A percentile compares a stretch with the other conserved stretches of the same genome.
phyloP scores from a whole-genome alignment of 2,329 filamentous ascomycete genomes.

The Ascochyta pisi region DNA sequence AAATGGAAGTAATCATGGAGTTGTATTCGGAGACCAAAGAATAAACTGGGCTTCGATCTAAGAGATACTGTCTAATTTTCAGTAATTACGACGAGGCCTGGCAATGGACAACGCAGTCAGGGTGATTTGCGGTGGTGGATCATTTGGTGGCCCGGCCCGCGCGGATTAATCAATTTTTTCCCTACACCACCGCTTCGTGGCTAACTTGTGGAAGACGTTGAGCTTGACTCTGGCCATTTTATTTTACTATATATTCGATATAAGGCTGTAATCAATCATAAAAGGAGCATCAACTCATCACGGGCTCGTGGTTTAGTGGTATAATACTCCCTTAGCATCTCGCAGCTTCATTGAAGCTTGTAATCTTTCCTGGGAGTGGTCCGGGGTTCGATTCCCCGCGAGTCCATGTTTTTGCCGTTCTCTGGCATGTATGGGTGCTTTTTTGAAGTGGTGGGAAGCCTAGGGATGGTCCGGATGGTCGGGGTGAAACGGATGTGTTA shows the following conservation, averaged over 20 bases:
- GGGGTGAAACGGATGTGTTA: too few species aligned
- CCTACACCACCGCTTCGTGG: too few species aligned
- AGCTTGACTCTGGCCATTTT: too few species aligned
- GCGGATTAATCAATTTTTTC: background rate
- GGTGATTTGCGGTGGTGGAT: background rate
- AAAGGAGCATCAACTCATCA: too few species aligned
- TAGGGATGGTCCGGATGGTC: too few species aligned
- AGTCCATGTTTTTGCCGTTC: background rate
- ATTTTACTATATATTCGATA: too few species aligned
- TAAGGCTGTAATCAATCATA: too few species aligned
- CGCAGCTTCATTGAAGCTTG: background rate
- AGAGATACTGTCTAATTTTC: background rate
- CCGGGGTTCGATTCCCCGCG: slow-evolving; percentile 19
- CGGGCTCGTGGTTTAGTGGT: slow-evolving; percentile 33
- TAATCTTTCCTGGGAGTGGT: slow-evolving; percentile 17
- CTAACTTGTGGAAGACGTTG: too few species aligned
- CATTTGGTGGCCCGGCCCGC: background rate
- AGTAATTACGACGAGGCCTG: background rate
- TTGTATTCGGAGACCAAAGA: too few species aligned
- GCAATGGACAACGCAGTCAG: background rate
- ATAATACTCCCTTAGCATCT: slow-evolving; percentile 32
- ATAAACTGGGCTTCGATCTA: too few species aligned
- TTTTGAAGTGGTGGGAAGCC: background rate
- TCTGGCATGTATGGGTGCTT: background rate
- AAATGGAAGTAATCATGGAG: too few species aligned